Evolutionary conservation across 257 asterid genomes (phyloP).

Genomic region (Nemophila menziesii): DNA sequence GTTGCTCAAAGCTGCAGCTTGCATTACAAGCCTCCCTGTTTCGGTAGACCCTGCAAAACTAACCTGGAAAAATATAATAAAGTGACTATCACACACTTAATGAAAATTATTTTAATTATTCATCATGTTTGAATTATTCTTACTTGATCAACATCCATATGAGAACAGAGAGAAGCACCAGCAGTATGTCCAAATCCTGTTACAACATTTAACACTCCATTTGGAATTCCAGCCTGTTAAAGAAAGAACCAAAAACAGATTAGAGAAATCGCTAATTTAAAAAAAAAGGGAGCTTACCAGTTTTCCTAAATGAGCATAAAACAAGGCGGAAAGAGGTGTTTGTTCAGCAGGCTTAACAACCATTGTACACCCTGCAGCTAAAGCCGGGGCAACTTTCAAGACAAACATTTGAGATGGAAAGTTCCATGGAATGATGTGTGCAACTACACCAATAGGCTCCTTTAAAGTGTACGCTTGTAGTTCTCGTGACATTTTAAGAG

Average conservation of each 20-base stretch:
- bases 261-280: not conserved
- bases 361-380: slow-evolving; percentile 60
- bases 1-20: slow-evolving; percentile 64
- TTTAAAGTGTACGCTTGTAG: slow-evolving; percentile 23
- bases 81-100: too few relatives aligned
- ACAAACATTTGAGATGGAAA: slow-evolving; percentile 73
- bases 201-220: slow-evolving; percentile 63
- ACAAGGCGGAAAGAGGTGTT: slow-evolving; percentile 71
- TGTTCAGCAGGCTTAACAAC: slow-evolving; percentile 84
- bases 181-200: slow-evolving; percentile 74
- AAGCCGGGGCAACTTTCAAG: slow-evolving; percentile 78
- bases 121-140: not conserved
- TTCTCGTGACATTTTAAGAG: not conserved
- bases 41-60: slow-evolving; percentile 83
- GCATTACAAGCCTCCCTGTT: slow-evolving; percentile 46
- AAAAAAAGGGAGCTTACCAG: not conserved
- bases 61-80: slow-evolving; percentile 28
- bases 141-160: slow-evolving; percentile 91
- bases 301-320: slow-evolving; percentile 22
- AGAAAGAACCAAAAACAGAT: not conserved
- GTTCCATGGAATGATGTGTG: slow-evolving; percentile 83
- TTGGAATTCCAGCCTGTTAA: slow-evolving; percentile 69
- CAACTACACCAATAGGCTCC: slow-evolving; percentile 86
- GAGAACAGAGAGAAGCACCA: slow-evolving; percentile 79
- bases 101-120: not conserved